Conservation (phyloP, 148 eudicot species). For the Linanthus parryae region DNA sequence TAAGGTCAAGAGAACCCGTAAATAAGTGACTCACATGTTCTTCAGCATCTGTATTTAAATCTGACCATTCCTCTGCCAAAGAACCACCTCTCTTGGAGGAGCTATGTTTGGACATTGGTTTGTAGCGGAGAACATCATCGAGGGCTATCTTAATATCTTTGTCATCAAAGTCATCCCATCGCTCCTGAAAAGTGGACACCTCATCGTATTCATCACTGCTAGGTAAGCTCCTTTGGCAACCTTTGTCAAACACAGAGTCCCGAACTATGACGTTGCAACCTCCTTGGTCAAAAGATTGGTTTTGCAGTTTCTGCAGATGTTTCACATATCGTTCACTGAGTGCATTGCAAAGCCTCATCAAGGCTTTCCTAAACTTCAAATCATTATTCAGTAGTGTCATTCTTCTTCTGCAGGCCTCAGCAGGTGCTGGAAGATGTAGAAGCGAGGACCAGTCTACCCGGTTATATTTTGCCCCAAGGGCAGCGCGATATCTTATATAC, state of each 20-base stretch:
- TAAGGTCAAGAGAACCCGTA: not conserved
- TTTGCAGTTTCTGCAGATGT: conserved; percentile 35
- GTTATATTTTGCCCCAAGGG: conserved; percentile 67
- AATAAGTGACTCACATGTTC: conserved; percentile 16
- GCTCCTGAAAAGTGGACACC: conserved; percentile 19
- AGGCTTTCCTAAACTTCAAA: conserved; percentile 49
- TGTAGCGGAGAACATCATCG: conserved; percentile 60
- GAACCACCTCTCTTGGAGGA: conserved; percentile 34
- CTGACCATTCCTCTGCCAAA: conserved; percentile 29
- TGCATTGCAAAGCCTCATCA: conserved; percentile 71
- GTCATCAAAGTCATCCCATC: conserved; percentile 78
- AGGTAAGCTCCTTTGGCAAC: conserved; percentile 14
- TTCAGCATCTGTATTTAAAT: conserved; percentile 18
- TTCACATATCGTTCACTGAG: conserved; percentile 63
- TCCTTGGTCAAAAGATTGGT: conserved; percentile 13
- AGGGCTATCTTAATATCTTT: conserved; percentile 43
- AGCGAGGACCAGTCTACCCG: conserved; percentile 70
- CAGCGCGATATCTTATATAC: conserved; percentile 78
- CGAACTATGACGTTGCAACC: conserved; percentile 15
- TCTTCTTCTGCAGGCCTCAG: conserved; percentile 67
- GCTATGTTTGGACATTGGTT: conserved; percentile 36
- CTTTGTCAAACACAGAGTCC: conserved; percentile 15
- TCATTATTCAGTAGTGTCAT: conserved; percentile 50
- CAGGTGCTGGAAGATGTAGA: conserved; percentile 67
- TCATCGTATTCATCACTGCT: conserved; percentile 20